A percentile compares a stretch with the other conserved stretches of the same genome.
phyloP scores from a whole-genome alignment of 495 filamentous ascomycete species.

The Coniosporium apollinis region DNA sequence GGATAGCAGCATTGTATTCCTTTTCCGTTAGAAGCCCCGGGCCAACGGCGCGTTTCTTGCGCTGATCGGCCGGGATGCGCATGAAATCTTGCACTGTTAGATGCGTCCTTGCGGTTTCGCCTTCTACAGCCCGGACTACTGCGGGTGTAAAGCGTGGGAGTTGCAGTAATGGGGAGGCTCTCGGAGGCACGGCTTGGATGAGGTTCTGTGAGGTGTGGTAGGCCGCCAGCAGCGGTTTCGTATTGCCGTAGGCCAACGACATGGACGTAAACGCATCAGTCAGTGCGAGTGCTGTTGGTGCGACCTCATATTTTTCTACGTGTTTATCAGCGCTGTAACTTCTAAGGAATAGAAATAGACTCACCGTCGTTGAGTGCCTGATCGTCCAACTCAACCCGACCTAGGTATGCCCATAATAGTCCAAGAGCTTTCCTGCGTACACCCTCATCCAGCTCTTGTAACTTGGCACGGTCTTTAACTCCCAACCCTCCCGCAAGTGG shows the following conservation, averaged over 20 bases:
- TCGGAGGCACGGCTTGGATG: slow-evolving; percentile 75
- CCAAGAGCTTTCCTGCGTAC: slow-evolving; percentile 70
- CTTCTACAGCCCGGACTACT: slow-evolving; percentile 61
- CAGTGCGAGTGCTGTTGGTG: slow-evolving; percentile 67
- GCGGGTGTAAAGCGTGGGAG: slow-evolving; percentile 71
- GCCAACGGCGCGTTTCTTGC: slow-evolving; percentile 50
- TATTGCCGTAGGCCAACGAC: slow-evolving; percentile 70
- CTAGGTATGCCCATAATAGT: slow-evolving; percentile 87
- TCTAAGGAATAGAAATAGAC: slow-evolving; percentile 15
- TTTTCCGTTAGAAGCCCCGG: slow-evolving; percentile 53
- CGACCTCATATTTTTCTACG: slow-evolving; percentile 55
- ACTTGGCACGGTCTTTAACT: slow-evolving; percentile 50
- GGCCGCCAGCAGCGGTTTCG: slow-evolving; percentile 62
- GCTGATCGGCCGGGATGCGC: slow-evolving; percentile 54
- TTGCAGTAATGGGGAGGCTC: slow-evolving; percentile 75
- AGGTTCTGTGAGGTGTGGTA: slow-evolving; percentile 68
- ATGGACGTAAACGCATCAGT: slow-evolving; percentile 79
- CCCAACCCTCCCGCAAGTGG: slow-evolving; percentile 39
- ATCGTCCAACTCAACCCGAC: slow-evolving; percentile 65
- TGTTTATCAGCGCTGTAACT: slow-evolving; percentile 2
- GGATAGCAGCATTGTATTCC: slow-evolving; percentile 59
- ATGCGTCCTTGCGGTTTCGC: slow-evolving; percentile 52
- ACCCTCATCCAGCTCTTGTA: slow-evolving; percentile 51
- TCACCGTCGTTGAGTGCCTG: slow-evolving; percentile 52
- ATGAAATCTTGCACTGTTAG: slow-evolving; percentile 75